Evolutionary conservation across 257 asterid species (phyloP).

Genomic region (Catharanthus roseus): DNA sequence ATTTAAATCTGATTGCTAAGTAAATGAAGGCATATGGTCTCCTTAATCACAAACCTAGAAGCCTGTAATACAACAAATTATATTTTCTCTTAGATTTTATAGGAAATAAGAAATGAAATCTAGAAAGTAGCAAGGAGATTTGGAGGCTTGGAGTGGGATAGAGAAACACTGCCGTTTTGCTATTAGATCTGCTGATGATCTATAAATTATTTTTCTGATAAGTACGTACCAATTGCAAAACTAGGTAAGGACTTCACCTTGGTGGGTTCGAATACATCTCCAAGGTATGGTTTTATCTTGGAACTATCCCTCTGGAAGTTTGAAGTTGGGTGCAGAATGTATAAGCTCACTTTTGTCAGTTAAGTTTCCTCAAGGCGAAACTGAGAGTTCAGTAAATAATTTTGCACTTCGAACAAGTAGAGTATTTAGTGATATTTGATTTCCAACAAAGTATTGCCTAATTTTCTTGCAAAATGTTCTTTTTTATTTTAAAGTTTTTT

Average conservation of each 20-base stretch:
- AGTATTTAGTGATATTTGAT: background rate
- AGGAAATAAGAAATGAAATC: background rate
- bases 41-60: background rate
- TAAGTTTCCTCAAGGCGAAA: background rate
- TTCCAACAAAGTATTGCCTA: background rate
- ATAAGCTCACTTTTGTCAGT: background rate
- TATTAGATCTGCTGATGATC: background rate
- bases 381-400: background rate
- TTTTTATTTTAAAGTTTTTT: background rate
- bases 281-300: background rate
- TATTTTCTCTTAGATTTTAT: too few species aligned
- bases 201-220: background rate
- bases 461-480: background rate
- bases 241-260: background rate
- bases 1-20: background rate
- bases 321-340: background rate
- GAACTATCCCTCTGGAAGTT: background rate
- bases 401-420: background rate
- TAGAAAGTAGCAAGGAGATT: background rate
- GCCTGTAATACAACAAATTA: too few species aligned
- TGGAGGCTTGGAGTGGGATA: background rate
- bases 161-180: background rate
- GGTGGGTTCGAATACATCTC: background rate
- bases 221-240: background rate
- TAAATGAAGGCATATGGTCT: background rate